These are phyloP conservation scores for Sporisorium sorghi DNA, from an alignment of 1,284 basidiomycete genomes.

Conservation along the genomic window DNA sequence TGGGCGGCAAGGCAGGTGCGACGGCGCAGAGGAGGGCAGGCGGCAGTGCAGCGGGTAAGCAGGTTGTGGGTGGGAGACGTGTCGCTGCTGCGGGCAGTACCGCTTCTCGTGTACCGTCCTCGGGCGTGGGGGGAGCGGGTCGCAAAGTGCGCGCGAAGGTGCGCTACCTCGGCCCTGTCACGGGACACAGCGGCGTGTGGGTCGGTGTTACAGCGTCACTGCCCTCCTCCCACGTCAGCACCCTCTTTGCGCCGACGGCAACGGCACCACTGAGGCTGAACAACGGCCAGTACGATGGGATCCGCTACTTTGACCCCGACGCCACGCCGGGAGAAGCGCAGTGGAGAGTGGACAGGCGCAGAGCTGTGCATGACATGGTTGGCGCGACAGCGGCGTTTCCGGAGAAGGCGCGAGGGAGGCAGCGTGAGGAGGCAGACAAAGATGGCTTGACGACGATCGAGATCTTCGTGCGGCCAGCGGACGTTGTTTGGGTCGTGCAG, in stretches of 20 bases:
- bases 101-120: too few species aligned
- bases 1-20: background rate
- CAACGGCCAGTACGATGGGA: conserved; percentile 82
- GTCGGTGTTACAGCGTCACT: conserved; percentile 42
- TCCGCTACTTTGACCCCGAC: conserved; percentile 77
- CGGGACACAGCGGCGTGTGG: conserved; percentile 36
- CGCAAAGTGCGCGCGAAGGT: conserved; percentile 45
- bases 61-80: background rate
- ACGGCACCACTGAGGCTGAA: background rate
- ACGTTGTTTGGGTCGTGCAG: conserved; percentile 55
- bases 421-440: background rate
- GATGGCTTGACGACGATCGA: conserved; percentile 7
- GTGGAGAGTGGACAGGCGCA: conserved; percentile 5
- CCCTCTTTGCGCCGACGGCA: background rate
- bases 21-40: background rate
- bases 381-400: conserved; percentile 10
- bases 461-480: conserved; percentile 45
- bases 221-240: background rate
- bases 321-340: conserved; percentile 56
- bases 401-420: background rate
- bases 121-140: too few species aligned
- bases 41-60: background rate
- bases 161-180: conserved; percentile 57
- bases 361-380: conserved; percentile 5
- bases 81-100: background rate